phyloP scores from a whole-genome alignment of 2,329 filamentous ascomycete species.

The Diaporthe caulivora region DNA sequence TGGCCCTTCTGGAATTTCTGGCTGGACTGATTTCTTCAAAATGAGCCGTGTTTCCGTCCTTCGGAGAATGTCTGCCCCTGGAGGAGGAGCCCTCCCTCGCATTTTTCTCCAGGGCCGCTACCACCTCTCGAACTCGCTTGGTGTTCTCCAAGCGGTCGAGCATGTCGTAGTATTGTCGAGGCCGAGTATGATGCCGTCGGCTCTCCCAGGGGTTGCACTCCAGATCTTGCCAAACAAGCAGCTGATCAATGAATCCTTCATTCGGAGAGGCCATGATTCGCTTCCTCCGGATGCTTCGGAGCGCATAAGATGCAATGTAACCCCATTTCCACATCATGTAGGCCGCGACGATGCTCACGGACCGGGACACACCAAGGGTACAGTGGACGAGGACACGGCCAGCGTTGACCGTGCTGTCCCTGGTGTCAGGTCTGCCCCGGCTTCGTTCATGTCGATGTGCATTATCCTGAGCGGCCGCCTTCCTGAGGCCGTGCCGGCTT shows the following conservation, averaged over 20 bases:
- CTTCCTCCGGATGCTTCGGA: slow-evolving; percentile 38
- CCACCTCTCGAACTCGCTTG: not conserved
- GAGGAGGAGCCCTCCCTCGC: too few species aligned
- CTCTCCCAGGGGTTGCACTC: slow-evolving; percentile 41
- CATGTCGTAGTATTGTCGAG: not conserved
- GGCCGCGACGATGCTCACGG: slow-evolving; percentile 41
- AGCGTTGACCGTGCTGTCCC: not conserved
- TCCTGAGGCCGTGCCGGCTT: not conserved
- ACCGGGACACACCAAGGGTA: slow-evolving; percentile 45
- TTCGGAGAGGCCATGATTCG: slow-evolving; percentile 40
- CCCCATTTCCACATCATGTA: slow-evolving; percentile 44
- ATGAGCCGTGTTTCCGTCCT: not conserved
- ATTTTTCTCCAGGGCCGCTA: not conserved
- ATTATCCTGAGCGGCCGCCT: not conserved
- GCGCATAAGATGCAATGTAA: not conserved
- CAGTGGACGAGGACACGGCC: slow-evolving; percentile 43
- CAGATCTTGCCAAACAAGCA: slow-evolving; percentile 43
- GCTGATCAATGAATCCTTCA: slow-evolving; percentile 42
- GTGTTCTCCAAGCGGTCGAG: not conserved
- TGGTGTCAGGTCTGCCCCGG: not conserved
- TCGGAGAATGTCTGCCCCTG: not conserved
- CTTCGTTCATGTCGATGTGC: not conserved
- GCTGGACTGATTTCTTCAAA: too few species aligned
- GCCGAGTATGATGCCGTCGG: not conserved
- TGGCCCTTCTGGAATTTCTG: not conserved